phyloP scores from a whole-genome alignment of 2,329 filamentous ascomycete species.

The Aureobasidium sp. region DNA sequence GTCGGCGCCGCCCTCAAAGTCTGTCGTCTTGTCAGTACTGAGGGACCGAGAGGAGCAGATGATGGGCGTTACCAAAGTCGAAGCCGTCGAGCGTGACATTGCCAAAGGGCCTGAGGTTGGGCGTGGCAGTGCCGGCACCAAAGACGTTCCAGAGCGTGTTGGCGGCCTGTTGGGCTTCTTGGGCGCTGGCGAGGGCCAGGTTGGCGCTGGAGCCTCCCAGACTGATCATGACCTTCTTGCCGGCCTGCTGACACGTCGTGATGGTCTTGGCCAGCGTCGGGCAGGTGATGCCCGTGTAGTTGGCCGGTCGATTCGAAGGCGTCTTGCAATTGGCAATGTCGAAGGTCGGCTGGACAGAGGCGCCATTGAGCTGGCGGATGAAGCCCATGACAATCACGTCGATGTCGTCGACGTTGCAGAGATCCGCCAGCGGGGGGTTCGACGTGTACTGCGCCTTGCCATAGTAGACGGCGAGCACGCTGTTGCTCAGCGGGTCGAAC shows the following conservation, averaged over 20 bases:
- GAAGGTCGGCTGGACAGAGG: background rate
- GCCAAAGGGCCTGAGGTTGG: slow-evolving; percentile 40
- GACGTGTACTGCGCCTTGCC: slow-evolving; percentile 6
- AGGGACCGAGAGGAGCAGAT: background rate
- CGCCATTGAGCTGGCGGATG: slow-evolving; percentile 6
- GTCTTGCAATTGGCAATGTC: slow-evolving; percentile 1
- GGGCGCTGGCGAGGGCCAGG: slow-evolving; percentile 30
- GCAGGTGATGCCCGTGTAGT: background rate
- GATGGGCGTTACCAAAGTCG: slow-evolving; percentile 35
- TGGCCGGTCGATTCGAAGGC: background rate
- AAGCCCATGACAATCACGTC: slow-evolving; percentile 15
- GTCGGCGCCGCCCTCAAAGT: background rate
- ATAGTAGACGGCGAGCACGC: slow-evolving; percentile 15
- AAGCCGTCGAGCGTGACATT: slow-evolving; percentile 46
- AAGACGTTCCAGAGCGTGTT: slow-evolving; percentile 42
- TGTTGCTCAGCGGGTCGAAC: slow-evolving; percentile 2
- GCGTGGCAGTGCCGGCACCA: slow-evolving; percentile 32
- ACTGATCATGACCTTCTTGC: slow-evolving; percentile 42
- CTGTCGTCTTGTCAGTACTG: background rate
- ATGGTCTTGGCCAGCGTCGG: slow-evolving; percentile 29
- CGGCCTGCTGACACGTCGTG: slow-evolving; percentile 36
- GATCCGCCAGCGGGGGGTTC: background rate
- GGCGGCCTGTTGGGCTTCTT: slow-evolving; percentile 37
- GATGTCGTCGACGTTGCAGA: slow-evolving; percentile 3
- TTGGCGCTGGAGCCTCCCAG: slow-evolving; percentile 38